Base-by-base conservation (phyloP, 1,284 basidiomycete species). In the Puccinia horiana region DNA sequence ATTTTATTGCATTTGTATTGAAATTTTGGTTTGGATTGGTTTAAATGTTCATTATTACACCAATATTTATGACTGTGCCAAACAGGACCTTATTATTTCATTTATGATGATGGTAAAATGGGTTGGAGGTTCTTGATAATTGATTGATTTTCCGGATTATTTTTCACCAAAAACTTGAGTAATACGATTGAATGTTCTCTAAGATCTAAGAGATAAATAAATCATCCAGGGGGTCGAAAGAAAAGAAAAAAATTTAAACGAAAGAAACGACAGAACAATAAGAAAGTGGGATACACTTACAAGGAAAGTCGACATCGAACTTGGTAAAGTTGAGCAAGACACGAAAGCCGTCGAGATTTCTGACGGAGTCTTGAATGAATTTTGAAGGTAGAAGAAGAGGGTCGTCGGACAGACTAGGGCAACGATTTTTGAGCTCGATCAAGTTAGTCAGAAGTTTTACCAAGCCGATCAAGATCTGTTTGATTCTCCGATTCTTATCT, bases 181-280 rank as follows among this genome's bases (percentile, higher is more conserved):
- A 76, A 54, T 2, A 76, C 29, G 29, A 76, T 58, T 2, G 74
- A 40, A 61, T 76, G 74, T 56, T 76, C 74, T 42, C 74, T 58
- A 20, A 76, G 56, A 61, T 76, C 74, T 76, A 32, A 26, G 18
- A 40, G 23, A 44, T 44, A 32, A 54, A 63, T 29, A 58, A 58
- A 26, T n/a, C 26, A 23, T 1, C 3, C n/a, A 8, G 8, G 8
- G 29, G 23, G 26, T 18, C 9, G 29, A 58, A 2, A 26, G 16
- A 58, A 26, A 26, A 58, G n/a, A 58, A 32, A 16, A 32, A 32
- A 58, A 40, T 9, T 8, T 67, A 40, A 40, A 40, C 4, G 14
- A 37, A 44, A n/a, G 8, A 40, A 18, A 67, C 14, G 11, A 29
- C 61, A 12, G 12, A 42, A 26, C 65, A 40, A 44, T 12, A 20